Conservation (phyloP, 805 yeast species). For the Naumovozyma castellii region DNA sequence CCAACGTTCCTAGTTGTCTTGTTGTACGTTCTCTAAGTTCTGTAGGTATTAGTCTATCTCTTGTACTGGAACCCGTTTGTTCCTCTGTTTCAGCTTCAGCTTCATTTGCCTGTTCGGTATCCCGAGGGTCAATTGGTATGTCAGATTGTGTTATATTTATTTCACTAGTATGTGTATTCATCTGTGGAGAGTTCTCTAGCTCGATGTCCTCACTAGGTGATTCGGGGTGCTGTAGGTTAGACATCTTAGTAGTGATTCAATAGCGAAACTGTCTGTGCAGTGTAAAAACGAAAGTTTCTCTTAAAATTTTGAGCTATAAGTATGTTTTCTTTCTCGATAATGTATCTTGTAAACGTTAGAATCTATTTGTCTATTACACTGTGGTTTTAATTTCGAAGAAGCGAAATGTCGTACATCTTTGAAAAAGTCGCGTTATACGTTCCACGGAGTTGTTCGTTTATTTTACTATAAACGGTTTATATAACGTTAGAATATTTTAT, state of each 20-base stretch:
- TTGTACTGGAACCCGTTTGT: constrained; percentile 3
- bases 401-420: too few species aligned
- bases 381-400: too few species aligned
- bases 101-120: constrained; percentile 1
- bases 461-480: too few species aligned
- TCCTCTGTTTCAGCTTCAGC: constrained; percentile 2
- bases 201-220: neutral
- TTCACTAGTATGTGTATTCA: neutral
- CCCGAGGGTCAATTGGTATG: neutral
- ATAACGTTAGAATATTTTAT: too few species aligned
- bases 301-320: neutral
- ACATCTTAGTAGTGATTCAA: neutral
- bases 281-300: neutral
- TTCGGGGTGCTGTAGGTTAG: too few species aligned
- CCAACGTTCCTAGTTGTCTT: constrained; percentile 21
- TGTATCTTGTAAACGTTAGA: too few species aligned
- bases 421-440: neutral
- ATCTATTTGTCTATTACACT: too few species aligned
- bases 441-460: too few species aligned
- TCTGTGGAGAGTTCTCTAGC: neutral
- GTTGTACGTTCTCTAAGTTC: constrained; percentile 14
- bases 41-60: constrained; percentile 7
- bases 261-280: too few species aligned
- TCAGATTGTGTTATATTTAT: neutral
- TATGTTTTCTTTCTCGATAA: too few species aligned